Conservation (phyloP, 352 stramenopile genomes). For the Globisporangium splendens region DNA sequence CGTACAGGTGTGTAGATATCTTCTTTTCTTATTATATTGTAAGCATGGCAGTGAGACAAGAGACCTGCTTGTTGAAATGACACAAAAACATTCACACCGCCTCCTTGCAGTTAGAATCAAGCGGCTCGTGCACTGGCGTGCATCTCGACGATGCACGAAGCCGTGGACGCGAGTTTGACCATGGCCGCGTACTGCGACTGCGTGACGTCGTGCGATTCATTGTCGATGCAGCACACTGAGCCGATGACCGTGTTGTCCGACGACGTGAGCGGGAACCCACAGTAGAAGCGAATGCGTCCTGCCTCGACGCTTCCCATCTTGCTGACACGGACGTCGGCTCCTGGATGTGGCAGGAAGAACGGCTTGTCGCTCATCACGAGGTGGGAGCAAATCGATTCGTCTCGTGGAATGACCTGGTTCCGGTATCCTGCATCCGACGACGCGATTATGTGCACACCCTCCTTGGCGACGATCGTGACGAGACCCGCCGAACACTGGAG, state of each 20-base stretch:
- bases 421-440: slow-evolving; percentile 32
- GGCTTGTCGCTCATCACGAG: slow-evolving; percentile 51
- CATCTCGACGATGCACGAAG: slow-evolving; percentile 36
- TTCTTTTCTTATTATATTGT: not conserved
- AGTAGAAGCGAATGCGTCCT: slow-evolving; percentile 54
- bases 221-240: slow-evolving; percentile 53
- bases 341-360: slow-evolving; percentile 46
- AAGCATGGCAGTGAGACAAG: not conserved
- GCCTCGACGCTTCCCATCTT: slow-evolving; percentile 30
- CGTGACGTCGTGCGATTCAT: slow-evolving; percentile 37
- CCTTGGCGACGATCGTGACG: slow-evolving; percentile 43
- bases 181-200: slow-evolving; percentile 55
- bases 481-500: slow-evolving; percentile 42
- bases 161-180: slow-evolving; percentile 35
- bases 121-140: slow-evolving; percentile 5
- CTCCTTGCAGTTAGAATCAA: not conserved
- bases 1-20: not conserved
- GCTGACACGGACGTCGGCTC: slow-evolving; percentile 60
- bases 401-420: slow-evolving; percentile 26
- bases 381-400: slow-evolving; percentile 56
- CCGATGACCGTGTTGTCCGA: slow-evolving; percentile 36
- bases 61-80: not conserved
- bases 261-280: slow-evolving; percentile 48
- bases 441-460: slow-evolving; percentile 38
- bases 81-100: too few relatives aligned